phyloP scores from a whole-genome alignment of 495 filamentous ascomycete species.

The Penicillium coffeae region DNA sequence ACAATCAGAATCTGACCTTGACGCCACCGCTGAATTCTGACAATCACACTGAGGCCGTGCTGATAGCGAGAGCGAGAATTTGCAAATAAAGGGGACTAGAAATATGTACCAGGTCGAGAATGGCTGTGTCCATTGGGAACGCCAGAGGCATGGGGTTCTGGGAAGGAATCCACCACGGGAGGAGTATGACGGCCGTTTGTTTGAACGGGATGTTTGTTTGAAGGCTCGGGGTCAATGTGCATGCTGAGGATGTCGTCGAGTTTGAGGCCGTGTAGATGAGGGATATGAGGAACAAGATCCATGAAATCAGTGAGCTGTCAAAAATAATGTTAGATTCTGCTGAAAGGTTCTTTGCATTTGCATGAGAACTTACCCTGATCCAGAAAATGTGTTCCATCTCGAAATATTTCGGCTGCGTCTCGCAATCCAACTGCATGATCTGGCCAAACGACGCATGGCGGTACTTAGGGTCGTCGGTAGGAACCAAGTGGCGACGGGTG shows the following conservation, averaged over 20 bases:
- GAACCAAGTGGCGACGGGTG: constrained; percentile 46
- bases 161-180: constrained; percentile 8
- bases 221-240: constrained; percentile 45
- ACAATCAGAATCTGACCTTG: constrained; percentile 42
- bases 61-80: constrained; percentile 21
- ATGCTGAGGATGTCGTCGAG: constrained; percentile 47
- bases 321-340: no score
- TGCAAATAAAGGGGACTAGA: constrained; percentile 32
- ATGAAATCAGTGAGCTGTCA: constrained; percentile 67
- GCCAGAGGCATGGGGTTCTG: constrained; percentile 22
- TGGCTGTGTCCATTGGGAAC: constrained; percentile 40
- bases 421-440: constrained; percentile 43
- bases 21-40: constrained; percentile 27
- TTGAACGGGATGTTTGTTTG: constrained; percentile 4
- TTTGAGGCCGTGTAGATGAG: constrained; percentile 61
- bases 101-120: constrained; percentile 45
- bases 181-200: constrained; percentile 34
- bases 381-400: constrained; percentile 66
- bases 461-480: constrained; percentile 39
- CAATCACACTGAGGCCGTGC: constrained; percentile 15
- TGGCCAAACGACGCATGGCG: constrained; percentile 37
- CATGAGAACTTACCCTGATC: constrained; percentile 55
- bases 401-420: constrained; percentile 51
- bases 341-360: no score
- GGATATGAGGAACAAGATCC: constrained; percentile 64